Conservation (phyloP, 78 protist genomes). For the Dictyostelium purpureum region DNA sequence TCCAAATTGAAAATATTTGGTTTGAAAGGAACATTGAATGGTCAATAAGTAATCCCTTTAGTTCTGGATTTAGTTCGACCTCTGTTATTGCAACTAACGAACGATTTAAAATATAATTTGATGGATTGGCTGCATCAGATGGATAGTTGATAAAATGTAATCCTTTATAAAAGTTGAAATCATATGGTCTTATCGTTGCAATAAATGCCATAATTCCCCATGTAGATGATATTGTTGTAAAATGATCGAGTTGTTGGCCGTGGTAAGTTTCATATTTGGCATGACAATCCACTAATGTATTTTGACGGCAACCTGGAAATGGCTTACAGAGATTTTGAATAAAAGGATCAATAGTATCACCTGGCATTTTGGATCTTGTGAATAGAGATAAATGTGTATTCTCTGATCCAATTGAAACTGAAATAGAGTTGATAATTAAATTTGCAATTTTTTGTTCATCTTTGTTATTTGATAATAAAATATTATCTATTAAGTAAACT, state of each 20-base stretch:
- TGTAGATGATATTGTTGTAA: not conserved
- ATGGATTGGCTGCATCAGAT: not conserved
- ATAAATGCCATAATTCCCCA: constrained; percentile 24
- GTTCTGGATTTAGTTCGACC: not conserved
- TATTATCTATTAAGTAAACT: not conserved
- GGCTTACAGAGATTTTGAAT: not conserved
- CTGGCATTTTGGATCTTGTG: not conserved
- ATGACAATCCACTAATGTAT: constrained; percentile 19
- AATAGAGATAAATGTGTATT: constrained; percentile 8
- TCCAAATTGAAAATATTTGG: not conserved
- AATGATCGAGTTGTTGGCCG: not conserved
- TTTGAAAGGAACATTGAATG: not conserved
- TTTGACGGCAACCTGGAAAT: not conserved
- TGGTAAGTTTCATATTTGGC: not conserved
- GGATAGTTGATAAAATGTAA: not conserved
- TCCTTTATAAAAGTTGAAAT: not conserved
- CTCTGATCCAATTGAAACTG: constrained; percentile 38
- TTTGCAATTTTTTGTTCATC: not conserved
- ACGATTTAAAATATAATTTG: not conserved
- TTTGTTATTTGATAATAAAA: not conserved
- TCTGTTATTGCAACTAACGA: not conserved
- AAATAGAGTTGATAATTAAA: not conserved
- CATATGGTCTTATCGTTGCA: not conserved
- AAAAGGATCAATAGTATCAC: not conserved
- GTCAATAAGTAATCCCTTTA: not conserved